Evolutionary conservation across 306 rosid genomes (phyloP).

Genomic region (Corylus avellana): DNA sequence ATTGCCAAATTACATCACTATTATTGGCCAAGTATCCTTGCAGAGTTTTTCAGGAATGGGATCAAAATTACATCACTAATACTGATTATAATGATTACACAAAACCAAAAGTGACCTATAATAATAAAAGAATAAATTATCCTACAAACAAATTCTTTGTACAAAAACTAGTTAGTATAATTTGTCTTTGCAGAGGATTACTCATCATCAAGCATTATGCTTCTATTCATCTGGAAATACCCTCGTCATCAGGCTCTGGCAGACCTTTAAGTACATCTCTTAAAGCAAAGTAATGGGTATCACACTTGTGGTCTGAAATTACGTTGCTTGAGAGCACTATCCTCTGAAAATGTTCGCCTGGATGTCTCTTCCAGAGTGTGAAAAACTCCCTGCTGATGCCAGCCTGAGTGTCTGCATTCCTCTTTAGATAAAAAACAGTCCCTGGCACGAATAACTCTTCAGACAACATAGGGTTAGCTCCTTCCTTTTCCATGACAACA

Average conservation of each 20-base stretch:
- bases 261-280: constrained; percentile 88
- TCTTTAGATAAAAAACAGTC: constrained; percentile 70
- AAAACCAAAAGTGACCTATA: not conserved
- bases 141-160: not conserved
- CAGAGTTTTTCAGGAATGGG: no score
- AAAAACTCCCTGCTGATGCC: constrained; percentile 41
- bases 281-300: constrained; percentile 77
- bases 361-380: constrained; percentile 73
- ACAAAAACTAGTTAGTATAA: not conserved
- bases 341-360: constrained; percentile 79
- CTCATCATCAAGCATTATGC: not conserved
- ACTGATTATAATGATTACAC: not conserved
- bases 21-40: not conserved
- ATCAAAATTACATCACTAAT: not conserved
- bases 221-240: constrained; percentile 39
- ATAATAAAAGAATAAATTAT: not conserved
- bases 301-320: constrained; percentile 86
- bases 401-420: constrained; percentile 46
- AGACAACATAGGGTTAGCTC: constrained; percentile 32
- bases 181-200: not conserved
- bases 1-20: not conserved
- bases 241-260: constrained; percentile 59
- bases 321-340: constrained; percentile 75
- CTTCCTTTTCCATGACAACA: constrained; percentile 37
- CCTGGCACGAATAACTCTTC: constrained; percentile 91